Evolutionary conservation across 1,139 yeast species (phyloP).

Genomic region (Williopsis jadinii): DNA sequence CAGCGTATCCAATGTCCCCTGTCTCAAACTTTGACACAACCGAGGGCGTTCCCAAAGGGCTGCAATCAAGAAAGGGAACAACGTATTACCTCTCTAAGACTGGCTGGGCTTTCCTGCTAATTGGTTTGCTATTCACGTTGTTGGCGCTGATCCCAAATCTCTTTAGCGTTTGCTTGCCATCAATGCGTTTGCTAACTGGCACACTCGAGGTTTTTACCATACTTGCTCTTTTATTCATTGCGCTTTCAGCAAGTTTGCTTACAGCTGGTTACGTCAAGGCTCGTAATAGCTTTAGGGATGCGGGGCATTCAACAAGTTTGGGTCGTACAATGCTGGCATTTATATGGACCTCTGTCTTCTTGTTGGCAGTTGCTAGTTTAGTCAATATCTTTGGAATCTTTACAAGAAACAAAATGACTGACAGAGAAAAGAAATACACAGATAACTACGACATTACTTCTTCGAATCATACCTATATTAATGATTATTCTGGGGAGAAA

Average conservation of each 20-base stretch:
- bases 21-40: conserved; percentile 42
- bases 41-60: conserved; percentile 40
- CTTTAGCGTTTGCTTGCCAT: conserved; percentile 27
- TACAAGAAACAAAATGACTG: conserved; percentile 8
- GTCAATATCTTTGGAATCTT: conserved; percentile 19
- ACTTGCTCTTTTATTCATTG: conserved; percentile 45
- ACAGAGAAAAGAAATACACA: conserved; percentile 12
- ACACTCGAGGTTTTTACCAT: conserved; percentile 14
- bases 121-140: conserved; percentile 51
- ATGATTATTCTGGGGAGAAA: conserved; percentile 17
- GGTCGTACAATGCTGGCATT: conserved; percentile 58
- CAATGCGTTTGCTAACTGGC: conserved; percentile 10
- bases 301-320: conserved; percentile 40
- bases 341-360: conserved; percentile 54
- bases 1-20: conserved; percentile 69
- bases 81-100: conserved; percentile 61
- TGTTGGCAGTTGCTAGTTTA: conserved; percentile 31
- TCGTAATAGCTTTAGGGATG: conserved; percentile 43
- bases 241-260: conserved; percentile 51
- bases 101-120: conserved; percentile 60
- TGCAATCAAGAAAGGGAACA: conserved; percentile 37
- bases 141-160: conserved; percentile 38
- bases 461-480: conserved; percentile 23
- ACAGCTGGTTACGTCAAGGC: conserved; percentile 67
- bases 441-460: conserved; percentile 15